Evolutionary conservation across 1,284 basidiomycete species (phyloP).

Genomic region (Ustilago loliicola): DNA sequence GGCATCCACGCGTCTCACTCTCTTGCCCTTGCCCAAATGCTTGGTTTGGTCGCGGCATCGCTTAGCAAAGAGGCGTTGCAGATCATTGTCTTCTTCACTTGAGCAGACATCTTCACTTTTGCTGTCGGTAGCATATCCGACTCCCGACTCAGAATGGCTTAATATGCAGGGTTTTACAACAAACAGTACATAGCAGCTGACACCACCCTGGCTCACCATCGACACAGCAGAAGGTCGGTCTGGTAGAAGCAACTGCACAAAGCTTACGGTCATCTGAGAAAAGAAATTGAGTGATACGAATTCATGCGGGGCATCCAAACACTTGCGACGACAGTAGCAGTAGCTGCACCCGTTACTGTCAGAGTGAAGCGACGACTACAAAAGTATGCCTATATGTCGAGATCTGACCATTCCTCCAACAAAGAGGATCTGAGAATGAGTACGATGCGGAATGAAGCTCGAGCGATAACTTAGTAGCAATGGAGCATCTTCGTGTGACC

Average conservation of each 20-base stretch:
- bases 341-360: no score
- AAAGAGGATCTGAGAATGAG: not conserved
- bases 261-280: no score
- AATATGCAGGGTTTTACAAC: no score
- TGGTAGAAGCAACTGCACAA: no score
- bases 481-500: not conserved
- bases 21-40: not conserved
- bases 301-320: no score
- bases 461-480: not conserved
- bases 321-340: no score
- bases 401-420: not conserved
- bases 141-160: not conserved
- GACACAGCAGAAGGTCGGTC: no score
- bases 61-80: conserved; percentile 15
- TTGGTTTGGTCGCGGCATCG: not conserved
- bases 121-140: not conserved
- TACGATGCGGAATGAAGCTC: not conserved
- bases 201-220: not conserved
- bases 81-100: not conserved
- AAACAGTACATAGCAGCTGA: not conserved
- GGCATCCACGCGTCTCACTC: not conserved
- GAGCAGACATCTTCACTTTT: not conserved
- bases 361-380: no score
- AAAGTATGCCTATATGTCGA: no score
- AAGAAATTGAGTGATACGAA: no score